These are phyloP conservation scores for Nakazawaea ernobii DNA, from an alignment of 805 yeast species.

Conservation along the genomic window DNA sequence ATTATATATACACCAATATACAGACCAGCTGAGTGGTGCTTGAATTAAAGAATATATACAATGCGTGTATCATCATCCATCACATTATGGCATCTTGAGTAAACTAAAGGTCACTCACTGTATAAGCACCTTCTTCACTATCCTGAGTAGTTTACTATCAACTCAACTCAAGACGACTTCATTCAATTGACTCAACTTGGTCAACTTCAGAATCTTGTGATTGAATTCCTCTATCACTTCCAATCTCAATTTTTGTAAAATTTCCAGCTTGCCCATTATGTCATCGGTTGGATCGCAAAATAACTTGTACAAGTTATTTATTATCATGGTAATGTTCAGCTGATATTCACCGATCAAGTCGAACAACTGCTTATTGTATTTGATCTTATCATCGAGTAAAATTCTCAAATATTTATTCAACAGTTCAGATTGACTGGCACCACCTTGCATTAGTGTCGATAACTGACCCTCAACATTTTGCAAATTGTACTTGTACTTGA, in stretches of 20 bases:
- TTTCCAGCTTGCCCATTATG: slow-evolving; percentile 1
- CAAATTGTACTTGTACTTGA: not conserved
- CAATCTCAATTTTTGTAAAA: not conserved
- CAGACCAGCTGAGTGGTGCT: too few relatives aligned
- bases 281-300: slow-evolving; percentile 1
- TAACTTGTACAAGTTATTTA: slow-evolving; percentile 5
- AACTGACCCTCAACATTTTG: too few relatives aligned
- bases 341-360: slow-evolving; percentile 11
- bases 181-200: not conserved
- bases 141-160: too few relatives aligned
- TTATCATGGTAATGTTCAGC: slow-evolving; percentile 3
- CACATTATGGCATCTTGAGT: too few relatives aligned
- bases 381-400: slow-evolving; percentile 4
- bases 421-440: not conserved
- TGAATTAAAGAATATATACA: too few relatives aligned
- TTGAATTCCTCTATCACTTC: slow-evolving; percentile 2
- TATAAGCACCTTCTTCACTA: too few relatives aligned
- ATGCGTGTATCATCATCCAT: too few relatives aligned
- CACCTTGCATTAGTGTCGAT: too few relatives aligned
- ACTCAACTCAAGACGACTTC: not conserved
- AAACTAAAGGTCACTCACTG: too few relatives aligned
- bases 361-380: slow-evolving; percentile 8
- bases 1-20: too few relatives aligned
- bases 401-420: not conserved
- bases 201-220: not conserved